Evolutionary conservation across 495 filamentous ascomycete species (phyloP), one percentile per base, ranked within the genome.

Genomic region (Choiromyces venosus): DNA sequence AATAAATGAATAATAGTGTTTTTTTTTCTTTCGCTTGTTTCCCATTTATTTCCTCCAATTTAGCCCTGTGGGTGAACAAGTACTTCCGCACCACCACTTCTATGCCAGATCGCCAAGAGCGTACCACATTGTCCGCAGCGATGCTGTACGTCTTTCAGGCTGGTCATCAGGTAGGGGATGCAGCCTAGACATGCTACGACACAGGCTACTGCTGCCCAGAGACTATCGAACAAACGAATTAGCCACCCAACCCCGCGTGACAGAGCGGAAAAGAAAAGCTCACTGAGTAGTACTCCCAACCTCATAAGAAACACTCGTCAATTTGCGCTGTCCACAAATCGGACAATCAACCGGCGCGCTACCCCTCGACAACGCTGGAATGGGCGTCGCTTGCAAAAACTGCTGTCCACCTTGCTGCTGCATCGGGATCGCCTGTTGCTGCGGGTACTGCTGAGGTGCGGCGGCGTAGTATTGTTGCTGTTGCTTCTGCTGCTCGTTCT

Each of bases 301-400:
- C 66, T 70, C 29, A 1, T 29, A 6, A 19, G 16, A 29, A 16
- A 42, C 38, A 1, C 37, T 33, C 8, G 77, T 79, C 67, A 75
- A 37, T 8, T 19, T 67, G 0, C 77, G 44, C 37, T 29, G 66
- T 4, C 72, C 69, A 36, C 77, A 79, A 18, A 37, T 21, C 0
- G 76, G 77, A 64, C 77, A 79, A 61, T 79, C 77, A 2, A 79
- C 76, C 16, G 77, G 77, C 14, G 72, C 77, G 0, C 72, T 35
- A 8, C 0, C 19, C 1, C 76, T 44, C 21, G 37, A 21, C 16
- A 79, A 40, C 7, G 35, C 16, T 2, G 14, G 4, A 12, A 79
- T 18, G 3, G 77, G 76, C 0, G 67, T 68, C 4, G 76, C 66
- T 2, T 38, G 35, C 12, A 71, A 18, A 29, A 68, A 79, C 65